Percentiles rank a stretch among this genome's conserved stretches.
These are phyloP conservation scores for Phialophora expanda DNA, from an alignment of 2,329 filamentous ascomycete species.

Conservation along the genomic window DNA sequence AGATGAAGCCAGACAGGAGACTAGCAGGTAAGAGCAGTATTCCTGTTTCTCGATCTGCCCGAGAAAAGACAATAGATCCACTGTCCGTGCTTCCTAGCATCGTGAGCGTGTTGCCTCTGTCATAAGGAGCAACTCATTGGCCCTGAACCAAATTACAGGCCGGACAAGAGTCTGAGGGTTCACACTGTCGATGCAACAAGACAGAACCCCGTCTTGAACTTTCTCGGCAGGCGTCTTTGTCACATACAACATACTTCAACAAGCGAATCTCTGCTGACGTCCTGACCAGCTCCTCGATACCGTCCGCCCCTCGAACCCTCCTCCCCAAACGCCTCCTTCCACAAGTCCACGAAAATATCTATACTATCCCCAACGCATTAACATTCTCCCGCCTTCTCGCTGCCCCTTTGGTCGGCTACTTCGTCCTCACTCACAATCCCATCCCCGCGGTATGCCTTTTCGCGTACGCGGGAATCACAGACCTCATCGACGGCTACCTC, in stretches of 20 bases:
- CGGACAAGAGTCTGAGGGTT: neutral
- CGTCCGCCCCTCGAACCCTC: slow-evolving; percentile 17
- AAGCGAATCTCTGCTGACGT: neutral
- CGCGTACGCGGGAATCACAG: slow-evolving; percentile 87
- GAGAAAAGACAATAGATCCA: neutral
- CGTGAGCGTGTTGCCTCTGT: neutral
- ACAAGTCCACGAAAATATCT: slow-evolving; percentile 79
- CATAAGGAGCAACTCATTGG: neutral
- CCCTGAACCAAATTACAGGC: neutral
- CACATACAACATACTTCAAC: neutral
- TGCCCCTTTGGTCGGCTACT: slow-evolving; percentile 84
- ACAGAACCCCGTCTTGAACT: neutral
- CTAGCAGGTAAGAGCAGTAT: neutral
- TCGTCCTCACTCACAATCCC: slow-evolving; percentile 82
- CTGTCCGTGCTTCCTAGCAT: neutral
- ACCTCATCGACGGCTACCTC: slow-evolving; percentile 92
- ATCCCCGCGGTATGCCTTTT: slow-evolving; percentile 82
- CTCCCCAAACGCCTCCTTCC: slow-evolving; percentile 43
- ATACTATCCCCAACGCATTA: slow-evolving; percentile 92
- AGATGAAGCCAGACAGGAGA: neutral
- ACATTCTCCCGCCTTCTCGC: slow-evolving; percentile 84
- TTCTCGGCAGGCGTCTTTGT: neutral
- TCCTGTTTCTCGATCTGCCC: neutral
- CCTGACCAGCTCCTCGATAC: slow-evolving; percentile 9
- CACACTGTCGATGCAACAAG: neutral